phyloP scores from a whole-genome alignment of 2,329 filamentous ascomycete species.

The Nannizzia gypsea region DNA sequence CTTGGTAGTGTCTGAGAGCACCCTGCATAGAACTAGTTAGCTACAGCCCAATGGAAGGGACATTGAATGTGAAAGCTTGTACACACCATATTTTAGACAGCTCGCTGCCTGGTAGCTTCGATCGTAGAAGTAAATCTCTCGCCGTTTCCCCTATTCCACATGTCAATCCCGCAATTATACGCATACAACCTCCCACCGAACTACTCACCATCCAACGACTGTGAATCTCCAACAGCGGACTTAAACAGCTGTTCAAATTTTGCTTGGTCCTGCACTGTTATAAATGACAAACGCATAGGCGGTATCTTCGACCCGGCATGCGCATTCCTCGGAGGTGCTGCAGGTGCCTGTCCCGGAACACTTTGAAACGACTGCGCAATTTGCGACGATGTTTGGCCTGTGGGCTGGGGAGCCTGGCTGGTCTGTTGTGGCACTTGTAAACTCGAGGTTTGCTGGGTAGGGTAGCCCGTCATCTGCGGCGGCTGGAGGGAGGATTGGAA shows the following conservation, averaged over 20 bases:
- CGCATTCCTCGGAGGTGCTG: conserved; percentile 52
- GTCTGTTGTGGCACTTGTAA: neutral
- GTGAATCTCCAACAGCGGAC: conserved; percentile 73
- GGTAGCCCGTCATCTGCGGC: conserved; percentile 43
- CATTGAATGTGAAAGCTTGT: neutral
- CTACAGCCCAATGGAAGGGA: neutral
- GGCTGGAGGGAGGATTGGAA: conserved; percentile 3
- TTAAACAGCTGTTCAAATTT: conserved; percentile 98
- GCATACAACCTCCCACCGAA: neutral
- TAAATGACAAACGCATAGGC: conserved; percentile 88
- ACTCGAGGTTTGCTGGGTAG: conserved; percentile 39
- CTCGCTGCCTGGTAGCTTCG: conserved; percentile 73
- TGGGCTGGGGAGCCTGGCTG: conserved; percentile 3
- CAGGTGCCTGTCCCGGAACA: conserved; percentile 39
- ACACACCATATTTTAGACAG: conserved; percentile 83
- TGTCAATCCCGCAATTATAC: neutral
- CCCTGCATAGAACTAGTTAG: conserved; percentile 44
- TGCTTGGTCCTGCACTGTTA: conserved; percentile 84
- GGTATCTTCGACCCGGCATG: conserved; percentile 65
- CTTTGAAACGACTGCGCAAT: conserved; percentile 52
- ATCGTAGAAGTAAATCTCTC: conserved; percentile 75
- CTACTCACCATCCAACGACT: conserved; percentile 61
- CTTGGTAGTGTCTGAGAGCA: conserved; percentile 86
- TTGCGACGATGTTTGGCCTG: conserved; percentile 48
- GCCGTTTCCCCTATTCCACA: conserved; percentile 57